Percentiles rank a stretch among this genome's conserved stretches.
phyloP scores from a whole-genome alignment of 2,329 filamentous ascomycete species.

The Beauveria scarabaeidicola region DNA sequence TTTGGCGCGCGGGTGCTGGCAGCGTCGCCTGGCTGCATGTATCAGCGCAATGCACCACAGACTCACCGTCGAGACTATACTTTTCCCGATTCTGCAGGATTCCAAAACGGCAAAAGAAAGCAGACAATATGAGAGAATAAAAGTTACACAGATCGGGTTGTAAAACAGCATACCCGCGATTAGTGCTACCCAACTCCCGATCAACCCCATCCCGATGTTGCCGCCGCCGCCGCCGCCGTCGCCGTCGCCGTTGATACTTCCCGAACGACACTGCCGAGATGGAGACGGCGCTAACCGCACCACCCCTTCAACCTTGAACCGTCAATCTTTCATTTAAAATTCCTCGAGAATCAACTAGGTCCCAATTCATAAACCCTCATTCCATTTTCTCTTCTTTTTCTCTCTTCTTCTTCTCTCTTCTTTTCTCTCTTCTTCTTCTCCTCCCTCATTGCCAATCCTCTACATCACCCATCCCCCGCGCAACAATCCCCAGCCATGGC shows the following conservation, averaged over 20 bases:
- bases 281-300: not conserved
- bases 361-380: not conserved
- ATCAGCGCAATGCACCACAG: no score
- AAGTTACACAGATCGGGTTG: no score
- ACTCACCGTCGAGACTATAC: no score
- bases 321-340: not conserved
- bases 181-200: no score
- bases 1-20: no score
- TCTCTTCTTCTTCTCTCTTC: not conserved
- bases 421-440: not conserved
- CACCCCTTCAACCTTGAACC: not conserved
- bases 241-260: not conserved
- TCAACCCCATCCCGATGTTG: not conserved
- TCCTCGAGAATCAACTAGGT: not conserved
- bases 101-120: no score
- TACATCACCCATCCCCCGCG: not conserved
- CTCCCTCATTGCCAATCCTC: not conserved
- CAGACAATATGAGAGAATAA: no score
- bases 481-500: not conserved
- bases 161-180: no score
- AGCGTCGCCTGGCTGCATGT: no score
- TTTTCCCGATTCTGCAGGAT: no score
- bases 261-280: constrained; percentile 4
- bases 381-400: not conserved
- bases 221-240: not conserved